Conservation (phyloP, 148 eudicot genomes). For the Rhododendron mucronatum region DNA sequence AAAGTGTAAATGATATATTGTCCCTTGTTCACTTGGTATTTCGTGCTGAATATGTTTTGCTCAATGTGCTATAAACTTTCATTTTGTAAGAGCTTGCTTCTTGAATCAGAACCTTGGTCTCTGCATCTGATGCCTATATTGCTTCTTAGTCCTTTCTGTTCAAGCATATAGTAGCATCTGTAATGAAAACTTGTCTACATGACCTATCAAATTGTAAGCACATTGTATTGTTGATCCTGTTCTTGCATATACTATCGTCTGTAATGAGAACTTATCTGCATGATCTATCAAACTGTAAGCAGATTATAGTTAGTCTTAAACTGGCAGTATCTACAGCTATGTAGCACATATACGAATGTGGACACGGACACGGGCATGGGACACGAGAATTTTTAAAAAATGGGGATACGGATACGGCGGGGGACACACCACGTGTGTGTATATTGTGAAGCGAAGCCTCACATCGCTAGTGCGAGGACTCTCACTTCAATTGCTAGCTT, state of each 20-base stretch:
- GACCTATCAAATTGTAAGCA: not conserved
- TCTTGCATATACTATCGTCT: not conserved
- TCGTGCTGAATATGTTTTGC: not conserved
- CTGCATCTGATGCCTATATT: not conserved
- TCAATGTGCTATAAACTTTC: not conserved
- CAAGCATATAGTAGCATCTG: not conserved
- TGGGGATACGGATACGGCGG: too few species aligned
- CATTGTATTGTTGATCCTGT: not conserved
- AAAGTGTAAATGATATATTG: slow-evolving; percentile 1
- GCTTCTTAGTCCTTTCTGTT: not conserved
- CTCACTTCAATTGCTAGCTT: too few species aligned
- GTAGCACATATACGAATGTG: not conserved
- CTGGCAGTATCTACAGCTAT: not conserved
- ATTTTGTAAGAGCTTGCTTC: not conserved
- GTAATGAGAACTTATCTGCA: not conserved
- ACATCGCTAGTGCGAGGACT: too few species aligned
- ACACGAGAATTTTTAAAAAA: too few species aligned
- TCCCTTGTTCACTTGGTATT: not conserved
- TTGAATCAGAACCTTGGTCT: not conserved
- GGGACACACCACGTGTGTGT: too few species aligned
- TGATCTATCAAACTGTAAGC: not conserved
- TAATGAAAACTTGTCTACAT: not conserved
- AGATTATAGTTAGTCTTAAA: not conserved
- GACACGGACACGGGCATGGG: not conserved
- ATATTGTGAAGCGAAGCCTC: too few species aligned